Evolutionary conservation across 1,284 basidiomycete species (phyloP).

Genomic region (Leccinum subfulvum): DNA sequence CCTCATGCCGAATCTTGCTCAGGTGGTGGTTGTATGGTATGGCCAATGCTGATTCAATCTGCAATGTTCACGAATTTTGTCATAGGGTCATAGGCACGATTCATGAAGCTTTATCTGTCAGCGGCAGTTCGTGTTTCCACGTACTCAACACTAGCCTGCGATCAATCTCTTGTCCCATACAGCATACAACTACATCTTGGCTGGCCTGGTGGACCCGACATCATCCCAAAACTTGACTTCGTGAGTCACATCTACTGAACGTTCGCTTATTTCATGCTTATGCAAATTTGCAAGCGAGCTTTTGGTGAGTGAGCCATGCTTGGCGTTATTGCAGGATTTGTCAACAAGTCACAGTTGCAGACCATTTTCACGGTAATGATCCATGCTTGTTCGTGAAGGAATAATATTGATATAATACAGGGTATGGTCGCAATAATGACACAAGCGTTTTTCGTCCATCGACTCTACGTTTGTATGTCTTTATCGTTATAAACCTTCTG

Average conservation of each 20-base stretch:
- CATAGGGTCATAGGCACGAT: background rate
- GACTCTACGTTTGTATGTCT: conserved; percentile 17
- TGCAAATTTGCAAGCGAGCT: background rate
- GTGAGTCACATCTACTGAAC: background rate
- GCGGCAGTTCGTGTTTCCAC: background rate
- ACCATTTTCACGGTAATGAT: background rate
- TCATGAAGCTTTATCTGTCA: background rate
- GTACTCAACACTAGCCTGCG: background rate
- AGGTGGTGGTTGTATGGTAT: conserved; percentile 1
- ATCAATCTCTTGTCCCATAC: background rate
- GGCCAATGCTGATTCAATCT: background rate
- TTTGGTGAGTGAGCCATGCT: background rate
- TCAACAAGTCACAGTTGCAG: conserved; percentile 2
- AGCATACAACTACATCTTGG: background rate
- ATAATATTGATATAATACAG: conserved; percentile 9
- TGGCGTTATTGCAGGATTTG: background rate
- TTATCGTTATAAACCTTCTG: background rate
- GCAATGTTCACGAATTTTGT: conserved; percentile 3
- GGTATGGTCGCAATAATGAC: conserved; percentile 3
- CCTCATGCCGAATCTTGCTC: background rate
- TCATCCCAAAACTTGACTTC: background rate
- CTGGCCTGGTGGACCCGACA: background rate
- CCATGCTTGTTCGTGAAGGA: too few relatives aligned
- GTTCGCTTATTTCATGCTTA: background rate
- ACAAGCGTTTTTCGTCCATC: conserved; percentile 18